Evolutionary conservation across 345 rosid genomes (phyloP), one percentile per base, ranked within the genome.

Genomic region (Linum tenue): DNA sequence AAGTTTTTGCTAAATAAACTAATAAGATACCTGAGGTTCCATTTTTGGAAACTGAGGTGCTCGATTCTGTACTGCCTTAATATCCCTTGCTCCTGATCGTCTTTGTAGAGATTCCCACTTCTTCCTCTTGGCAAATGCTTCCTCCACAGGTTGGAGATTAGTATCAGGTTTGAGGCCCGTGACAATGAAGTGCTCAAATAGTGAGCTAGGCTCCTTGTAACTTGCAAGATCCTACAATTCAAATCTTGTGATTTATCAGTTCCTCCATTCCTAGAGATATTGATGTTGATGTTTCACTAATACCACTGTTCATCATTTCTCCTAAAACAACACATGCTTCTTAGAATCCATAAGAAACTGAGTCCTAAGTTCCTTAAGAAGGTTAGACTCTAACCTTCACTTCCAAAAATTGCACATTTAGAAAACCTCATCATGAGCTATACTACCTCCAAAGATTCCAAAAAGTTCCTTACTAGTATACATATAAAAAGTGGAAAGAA

Each of bases 101-200:
- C 70, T 73, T 82, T 78, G 78, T 78, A 84, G 85, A 57, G 65
- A 71, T 79, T 88, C 97, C 97, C 96, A 86, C 71, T 80, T 86
- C 80, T 90, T 90, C 79, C 85, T 84, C 78, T 76, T 84, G 62
- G 83, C 82, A 72, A 88, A 86, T 67, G 94, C 92, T 69, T 86
- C 90, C 80, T 90, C 97, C 70, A 84, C 92, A 39, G 82, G 73
- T 60, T 78, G 87, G 60, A 94, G 83, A 82, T 86, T 78, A 39
- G 95, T 78, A 72, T 84, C 87, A 36, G 96, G 95, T 69, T 83
- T 87, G 79, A 90, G 92, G 71, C 99, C 99, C 64, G 75, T 89
- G 59, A 94, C 74, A 77, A 90, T 76, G 68, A 94, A 86, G 77
- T 90, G 95, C 78, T 94, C 99, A 75, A 88, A 94, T 35, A 94